Base-by-base conservation (phyloP, 2,329 filamentous ascomycete genomes). In the Pseudohalonectria lignicola region DNA sequence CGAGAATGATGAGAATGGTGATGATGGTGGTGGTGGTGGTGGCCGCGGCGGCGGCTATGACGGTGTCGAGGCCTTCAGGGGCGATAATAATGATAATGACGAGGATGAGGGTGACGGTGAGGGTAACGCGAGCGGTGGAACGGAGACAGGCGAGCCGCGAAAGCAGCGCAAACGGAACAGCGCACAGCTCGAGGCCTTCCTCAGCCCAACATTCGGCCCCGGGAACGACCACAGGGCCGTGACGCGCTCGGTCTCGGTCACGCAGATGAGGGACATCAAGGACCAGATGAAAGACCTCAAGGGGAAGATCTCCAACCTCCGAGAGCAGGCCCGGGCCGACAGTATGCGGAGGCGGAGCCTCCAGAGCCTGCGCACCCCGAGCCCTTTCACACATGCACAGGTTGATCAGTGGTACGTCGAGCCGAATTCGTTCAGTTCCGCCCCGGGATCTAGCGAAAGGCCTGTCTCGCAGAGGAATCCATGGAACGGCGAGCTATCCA, bases 221-320 rank as follows among this genome's bases (percentile, higher is more conserved):
- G 61, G 44, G 21, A 29, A 29, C 26, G 36, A 32, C 13, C 64
- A 67, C 9, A 61, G 65, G 31, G 68, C 66, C 1, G 58, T 81
- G 8, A 72, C 72, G 19, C 71, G 84, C 15, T 79, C 83, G 3
- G 69, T 77, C 12, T 90, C 86, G 1, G 77, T 77, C n/a, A 71
- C 79, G 12, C 79, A 84, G 51, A 76, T 85, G 52, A 76, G 80
- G 8, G 73, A 74, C 37, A 65, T 94, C 31, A 85, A 86, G 43
- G 81, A 86, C 46, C 86, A 94, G 54, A 85, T 94, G 74, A 79
- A 82, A 40, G 86, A 83, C 38, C 67, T 94, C 34, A 88, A 87
- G 53, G 85, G 83, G 42, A 86, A 86, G 50, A 87, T 94, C 26
- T 88, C 86, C 2, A 82, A 69, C 13, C 59, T 94, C 31, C 82